A percentile compares a stretch with the other conserved stretches of the same genome.
Evolutionary conservation across 768 basidiomycete genomes (phyloP).

Genomic region (Boletus rex-veris): DNA sequence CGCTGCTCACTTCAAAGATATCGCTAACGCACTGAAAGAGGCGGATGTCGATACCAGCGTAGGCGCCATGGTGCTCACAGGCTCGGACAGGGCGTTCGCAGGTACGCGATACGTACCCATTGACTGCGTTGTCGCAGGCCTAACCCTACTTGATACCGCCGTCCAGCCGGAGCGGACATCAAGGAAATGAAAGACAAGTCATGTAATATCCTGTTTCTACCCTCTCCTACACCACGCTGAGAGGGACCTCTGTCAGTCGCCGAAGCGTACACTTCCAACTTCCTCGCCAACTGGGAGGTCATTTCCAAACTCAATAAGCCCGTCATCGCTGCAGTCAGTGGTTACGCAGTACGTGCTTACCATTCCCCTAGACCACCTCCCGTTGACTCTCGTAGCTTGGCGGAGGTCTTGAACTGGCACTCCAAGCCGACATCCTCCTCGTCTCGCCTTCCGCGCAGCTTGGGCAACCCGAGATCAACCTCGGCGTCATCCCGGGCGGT

Average conservation of each 20-base stretch:
- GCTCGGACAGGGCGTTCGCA: conserved; percentile 90
- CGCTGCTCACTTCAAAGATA: conserved; percentile 73
- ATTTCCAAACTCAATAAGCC: conserved; percentile 80
- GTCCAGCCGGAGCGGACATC: conserved; percentile 90
- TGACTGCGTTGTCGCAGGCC: background rate
- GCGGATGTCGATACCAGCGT: conserved; percentile 69
- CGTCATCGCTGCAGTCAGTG: conserved; percentile 93
- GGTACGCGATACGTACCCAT: conserved; percentile 44
- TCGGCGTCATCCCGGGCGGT: conserved; percentile 92
- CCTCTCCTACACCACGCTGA: background rate
- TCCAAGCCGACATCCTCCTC: conserved; percentile 95
- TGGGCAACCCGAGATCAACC: conserved; percentile 94
- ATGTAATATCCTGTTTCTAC: conserved; percentile 48
- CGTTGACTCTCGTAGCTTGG: conserved; percentile 63
- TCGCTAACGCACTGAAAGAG: conserved; percentile 71
- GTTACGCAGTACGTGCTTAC: conserved; percentile 69
- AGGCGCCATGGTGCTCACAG: conserved; percentile 88
- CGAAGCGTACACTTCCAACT: conserved; percentile 85
- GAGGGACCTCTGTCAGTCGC: conserved; percentile 45
- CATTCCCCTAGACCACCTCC: background rate
- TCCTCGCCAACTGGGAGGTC: conserved; percentile 80
- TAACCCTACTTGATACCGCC: background rate
- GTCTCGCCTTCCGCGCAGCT: conserved; percentile 88
- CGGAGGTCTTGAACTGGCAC: conserved; percentile 93
- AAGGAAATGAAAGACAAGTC: conserved; percentile 98